Evolutionary conservation across 495 filamentous ascomycete species (phyloP), one percentile per base, ranked within the genome.

Genomic region (Margaritispora aquatica): DNA sequence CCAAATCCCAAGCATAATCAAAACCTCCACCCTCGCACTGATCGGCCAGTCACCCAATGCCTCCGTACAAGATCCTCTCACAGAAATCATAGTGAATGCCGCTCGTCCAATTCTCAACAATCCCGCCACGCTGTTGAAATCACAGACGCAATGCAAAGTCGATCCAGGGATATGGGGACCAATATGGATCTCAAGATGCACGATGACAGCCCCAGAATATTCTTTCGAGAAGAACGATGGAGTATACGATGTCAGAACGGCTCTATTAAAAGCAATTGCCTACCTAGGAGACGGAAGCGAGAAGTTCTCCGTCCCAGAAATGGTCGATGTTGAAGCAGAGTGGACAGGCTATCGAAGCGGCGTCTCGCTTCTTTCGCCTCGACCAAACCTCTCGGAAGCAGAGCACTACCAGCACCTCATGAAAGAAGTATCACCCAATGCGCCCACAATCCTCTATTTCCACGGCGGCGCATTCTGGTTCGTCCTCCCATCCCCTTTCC

Each of bases 401-500:
- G 77, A 86, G 61, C 90, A 89, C 65, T 97, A 90, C 69, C 73
- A 73, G 50, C 76, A 78, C 49, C 67, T 97, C 73, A 85, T 88
- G 75, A 80, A 79, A 63, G 91, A 95, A 63, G 78, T 82, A 26
- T 5, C 29, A 13, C 29, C 29, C 5, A 80, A 70, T 8, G 81
- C 75, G 22, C 76, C 82, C 19, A 92, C 89, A 0, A 71, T 96
- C 1, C 74, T 96, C 26, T 96, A 90, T 68, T 85, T 96, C 69
- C 93, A 97, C 68, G 93, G 93, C 46, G 93, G 93, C 26, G 90
- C 85, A 15, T 87, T 88, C 73, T 91, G 77, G 29, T 34, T 5
- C 13, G 29, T 34, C 5, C 5, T 5, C 29, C 13, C 13, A 5
- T 5, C 29, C 29, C 29, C 5, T 5, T 34, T 5, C 13, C 13